Evolutionary conservation across 108 stramenopile species (phyloP).

Genomic region (Skeletonema potamos): DNA sequence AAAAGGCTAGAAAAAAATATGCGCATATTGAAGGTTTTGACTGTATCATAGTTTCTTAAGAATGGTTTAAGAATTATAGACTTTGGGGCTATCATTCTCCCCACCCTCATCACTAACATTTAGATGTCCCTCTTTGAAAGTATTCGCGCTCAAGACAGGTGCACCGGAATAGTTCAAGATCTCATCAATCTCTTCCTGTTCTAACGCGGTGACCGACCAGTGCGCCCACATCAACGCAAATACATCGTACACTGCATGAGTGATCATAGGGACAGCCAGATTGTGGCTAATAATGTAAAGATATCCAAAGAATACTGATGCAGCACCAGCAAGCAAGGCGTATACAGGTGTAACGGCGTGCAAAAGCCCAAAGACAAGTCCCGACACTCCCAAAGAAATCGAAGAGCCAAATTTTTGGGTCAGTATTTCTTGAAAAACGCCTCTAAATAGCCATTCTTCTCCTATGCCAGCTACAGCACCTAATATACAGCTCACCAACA

Average conservation of each 20-base stretch:
- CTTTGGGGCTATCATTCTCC: not conserved
- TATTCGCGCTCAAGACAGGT: constrained; percentile 14
- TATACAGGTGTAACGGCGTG: constrained; percentile 90
- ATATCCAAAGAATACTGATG: constrained; percentile 81
- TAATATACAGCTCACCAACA: constrained; percentile 48
- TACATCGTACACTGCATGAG: constrained; percentile 86
- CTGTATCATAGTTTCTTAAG: not conserved
- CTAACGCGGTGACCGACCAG: constrained; percentile 58
- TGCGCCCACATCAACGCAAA: constrained; percentile 79
- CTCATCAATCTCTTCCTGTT: constrained; percentile 45
- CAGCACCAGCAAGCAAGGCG: constrained; percentile 68
- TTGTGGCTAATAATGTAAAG: constrained; percentile 61
- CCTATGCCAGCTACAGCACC: constrained; percentile 82
- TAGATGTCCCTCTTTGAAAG: not conserved
- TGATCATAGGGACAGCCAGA: constrained; percentile 75
- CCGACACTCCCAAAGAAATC: constrained; percentile 52
- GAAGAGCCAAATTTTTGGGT: constrained; percentile 22
- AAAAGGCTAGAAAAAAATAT: not conserved
- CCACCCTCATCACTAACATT: not conserved
- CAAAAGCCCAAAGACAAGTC: constrained; percentile 74
- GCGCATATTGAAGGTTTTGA: not conserved
- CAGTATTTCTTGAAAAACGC: constrained; percentile 70
- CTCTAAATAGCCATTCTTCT: constrained; percentile 90
- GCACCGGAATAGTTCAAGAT: constrained; percentile 28
- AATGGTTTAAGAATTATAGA: not conserved